Conservation (phyloP, 179 eudicot species). For the Silene vulgaris region DNA sequence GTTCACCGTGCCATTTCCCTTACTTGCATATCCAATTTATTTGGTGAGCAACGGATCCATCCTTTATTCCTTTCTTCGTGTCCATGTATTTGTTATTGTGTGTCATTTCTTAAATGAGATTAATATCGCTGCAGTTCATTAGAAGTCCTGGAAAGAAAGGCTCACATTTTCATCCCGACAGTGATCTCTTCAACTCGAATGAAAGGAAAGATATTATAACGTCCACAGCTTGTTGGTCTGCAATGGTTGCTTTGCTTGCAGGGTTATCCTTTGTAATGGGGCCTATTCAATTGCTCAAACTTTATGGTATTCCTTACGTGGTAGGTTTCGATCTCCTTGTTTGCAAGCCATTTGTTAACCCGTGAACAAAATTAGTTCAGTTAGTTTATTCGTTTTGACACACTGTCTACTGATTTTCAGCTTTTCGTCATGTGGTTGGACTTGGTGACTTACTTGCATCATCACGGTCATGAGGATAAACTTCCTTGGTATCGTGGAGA, state of each 20-base stretch:
- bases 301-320: conserved; percentile 67
- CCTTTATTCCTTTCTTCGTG: background rate
- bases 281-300: conserved; percentile 64
- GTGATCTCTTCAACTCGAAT: conserved; percentile 57
- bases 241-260: conserved; percentile 63
- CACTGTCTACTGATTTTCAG: conserved; percentile 33
- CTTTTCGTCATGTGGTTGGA: conserved; percentile 84
- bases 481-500: conserved; percentile 97
- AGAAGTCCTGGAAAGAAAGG: conserved; percentile 78
- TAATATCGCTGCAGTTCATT: conserved; percentile 43
- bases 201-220: conserved; percentile 67
- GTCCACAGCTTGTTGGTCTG: conserved; percentile 68
- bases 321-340: conserved; percentile 34
- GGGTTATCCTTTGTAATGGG: conserved; percentile 65
- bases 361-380: background rate
- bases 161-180: conserved; percentile 68
- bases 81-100: background rate
- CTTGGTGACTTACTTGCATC: conserved; percentile 92
- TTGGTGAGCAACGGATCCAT: conserved; percentile 43
- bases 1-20: conserved; percentile 74
- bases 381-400: background rate
- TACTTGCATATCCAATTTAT: conserved; percentile 80
- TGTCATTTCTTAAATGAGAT: background rate
- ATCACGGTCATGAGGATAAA: conserved; percentile 95
- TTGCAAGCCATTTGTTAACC: background rate